These are phyloP conservation scores for Lactarius deliciosus DNA, from an alignment of 768 basidiomycete species.

Conservation along the genomic window DNA sequence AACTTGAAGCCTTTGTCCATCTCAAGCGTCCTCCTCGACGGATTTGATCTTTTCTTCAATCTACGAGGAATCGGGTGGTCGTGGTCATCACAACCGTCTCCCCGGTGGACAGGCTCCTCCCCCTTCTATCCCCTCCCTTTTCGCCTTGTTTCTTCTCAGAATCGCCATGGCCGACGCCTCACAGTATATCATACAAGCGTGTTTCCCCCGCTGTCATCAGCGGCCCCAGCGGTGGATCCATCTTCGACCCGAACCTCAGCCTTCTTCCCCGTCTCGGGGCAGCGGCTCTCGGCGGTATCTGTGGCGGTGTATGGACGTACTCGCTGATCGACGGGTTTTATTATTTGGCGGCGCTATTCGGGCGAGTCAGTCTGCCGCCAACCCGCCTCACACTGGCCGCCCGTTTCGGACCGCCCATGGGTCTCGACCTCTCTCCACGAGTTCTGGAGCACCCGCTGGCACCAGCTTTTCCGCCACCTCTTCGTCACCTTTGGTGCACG, in stretches of 20 bases:
- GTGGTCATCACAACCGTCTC: conserved; percentile 13
- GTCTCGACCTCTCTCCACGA: conserved; percentile 38
- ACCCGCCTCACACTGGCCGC: background rate
- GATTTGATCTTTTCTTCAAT: conserved; percentile 17
- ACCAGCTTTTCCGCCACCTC: conserved; percentile 32
- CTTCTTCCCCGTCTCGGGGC: background rate
- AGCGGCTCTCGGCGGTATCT: conserved; percentile 8
- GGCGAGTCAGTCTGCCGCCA: background rate
- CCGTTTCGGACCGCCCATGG: background rate
- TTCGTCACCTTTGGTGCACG: conserved; percentile 37
- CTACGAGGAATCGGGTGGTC: conserved; percentile 9
- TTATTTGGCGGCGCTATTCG: conserved; percentile 28
- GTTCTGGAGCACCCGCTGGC: conserved; percentile 36
- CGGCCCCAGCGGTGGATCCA: background rate
- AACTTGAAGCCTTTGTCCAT: background rate
- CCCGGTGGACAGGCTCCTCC: background rate
- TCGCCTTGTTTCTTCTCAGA: background rate
- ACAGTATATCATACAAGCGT: conserved; percentile 14
- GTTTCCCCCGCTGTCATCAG: conserved; percentile 2
- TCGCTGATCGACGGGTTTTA: conserved; percentile 28
- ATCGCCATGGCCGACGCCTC: conserved; percentile 5
- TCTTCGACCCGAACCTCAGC: conserved; percentile 6
- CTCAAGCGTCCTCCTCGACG: conserved; percentile 14
- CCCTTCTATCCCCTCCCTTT: background rate
- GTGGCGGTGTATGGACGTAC: conserved; percentile 21